Percentiles rank a stretch among this genome's conserved stretches.
Conservation (phyloP, 1,139 yeast genomes). For the Debaryomycetaceae sp. region DNA sequence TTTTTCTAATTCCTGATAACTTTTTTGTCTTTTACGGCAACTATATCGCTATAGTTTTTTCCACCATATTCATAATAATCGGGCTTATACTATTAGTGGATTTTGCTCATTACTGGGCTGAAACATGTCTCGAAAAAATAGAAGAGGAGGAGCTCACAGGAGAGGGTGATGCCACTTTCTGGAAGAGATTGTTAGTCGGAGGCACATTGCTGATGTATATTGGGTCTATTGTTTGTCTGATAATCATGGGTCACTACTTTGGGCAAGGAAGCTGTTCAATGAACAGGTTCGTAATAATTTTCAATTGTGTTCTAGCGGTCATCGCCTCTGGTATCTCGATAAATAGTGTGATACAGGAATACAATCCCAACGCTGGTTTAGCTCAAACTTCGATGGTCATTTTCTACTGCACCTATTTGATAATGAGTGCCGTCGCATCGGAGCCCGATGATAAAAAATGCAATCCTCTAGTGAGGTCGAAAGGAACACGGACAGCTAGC, state of each 20-base stretch:
- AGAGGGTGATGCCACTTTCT: conserved; percentile 52
- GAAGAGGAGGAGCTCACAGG: conserved; percentile 79
- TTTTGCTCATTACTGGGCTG: conserved; percentile 99
- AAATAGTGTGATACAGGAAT: conserved; percentile 82
- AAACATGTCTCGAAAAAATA: conserved; percentile 85
- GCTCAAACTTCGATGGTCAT: conserved; percentile 98
- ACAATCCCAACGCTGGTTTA: conserved; percentile 91
- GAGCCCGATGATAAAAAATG: conserved; percentile 94
- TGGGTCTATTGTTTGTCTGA: conserved; percentile 66
- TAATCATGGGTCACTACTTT: conserved; percentile 79
- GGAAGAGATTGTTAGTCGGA: conserved; percentile 80
- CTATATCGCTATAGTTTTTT: conserved; percentile 78
- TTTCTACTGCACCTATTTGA: conserved; percentile 85
- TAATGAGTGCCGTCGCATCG: conserved; percentile 90
- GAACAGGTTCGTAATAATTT: conserved; percentile 84
- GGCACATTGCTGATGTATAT: conserved; percentile 86
- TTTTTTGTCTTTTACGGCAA: conserved; percentile 92
- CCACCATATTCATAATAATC: conserved; percentile 81
- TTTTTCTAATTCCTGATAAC: conserved; percentile 72
- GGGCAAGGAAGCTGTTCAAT: conserved; percentile 82
- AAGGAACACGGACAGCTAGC: conserved; percentile 87
- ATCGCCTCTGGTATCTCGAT: conserved; percentile 70
- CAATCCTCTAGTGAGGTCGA: conserved; percentile 85
- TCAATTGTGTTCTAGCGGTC: conserved; percentile 65
- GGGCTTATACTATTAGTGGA: conserved; percentile 90